These are phyloP conservation scores for Pezicula rhizophila DNA, from an alignment of 2,329 filamentous ascomycete species.

Conservation along the genomic window DNA sequence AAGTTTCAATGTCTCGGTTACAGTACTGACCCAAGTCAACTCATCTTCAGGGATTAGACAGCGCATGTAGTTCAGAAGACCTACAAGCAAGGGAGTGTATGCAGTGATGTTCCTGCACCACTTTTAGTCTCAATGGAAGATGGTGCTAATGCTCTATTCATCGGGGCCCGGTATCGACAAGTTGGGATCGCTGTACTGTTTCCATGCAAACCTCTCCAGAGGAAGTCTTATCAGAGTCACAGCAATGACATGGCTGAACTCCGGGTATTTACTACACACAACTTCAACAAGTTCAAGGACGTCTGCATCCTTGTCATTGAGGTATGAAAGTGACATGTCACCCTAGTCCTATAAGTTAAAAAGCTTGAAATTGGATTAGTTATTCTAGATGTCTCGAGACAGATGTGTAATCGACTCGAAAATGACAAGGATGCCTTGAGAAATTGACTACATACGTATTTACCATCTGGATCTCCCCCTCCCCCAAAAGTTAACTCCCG, in stretches of 20 bases:
- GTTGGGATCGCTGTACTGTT: slow-evolving; percentile 6
- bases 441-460: slow-evolving; percentile 20
- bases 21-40: slow-evolving; percentile 7
- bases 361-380: no score
- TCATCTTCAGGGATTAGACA: slow-evolving; percentile 12
- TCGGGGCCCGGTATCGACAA: slow-evolving; percentile 11
- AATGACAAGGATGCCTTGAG: no score
- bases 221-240: slow-evolving; percentile 28
- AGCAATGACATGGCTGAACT: slow-evolving; percentile 16
- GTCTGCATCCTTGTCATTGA: slow-evolving; percentile 34
- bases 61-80: slow-evolving; percentile 2
- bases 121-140: background rate
- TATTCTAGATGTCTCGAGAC: no score
- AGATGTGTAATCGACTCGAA: no score
- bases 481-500: no score
- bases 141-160: slow-evolving; percentile 7
- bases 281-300: slow-evolving; percentile 31
- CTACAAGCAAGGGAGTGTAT: background rate
- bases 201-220: slow-evolving; percentile 22
- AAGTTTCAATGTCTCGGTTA: slow-evolving; percentile 11
- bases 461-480: slow-evolving; percentile 6
- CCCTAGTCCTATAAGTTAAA: slow-evolving; percentile 21
- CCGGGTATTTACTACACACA: slow-evolving; percentile 6
- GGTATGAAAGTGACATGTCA: slow-evolving; percentile 27
- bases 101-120: background rate